These are phyloP conservation scores for Rhizopogon salebrosus DNA, from an alignment of 768 basidiomycete genomes.

Conservation along the genomic window DNA sequence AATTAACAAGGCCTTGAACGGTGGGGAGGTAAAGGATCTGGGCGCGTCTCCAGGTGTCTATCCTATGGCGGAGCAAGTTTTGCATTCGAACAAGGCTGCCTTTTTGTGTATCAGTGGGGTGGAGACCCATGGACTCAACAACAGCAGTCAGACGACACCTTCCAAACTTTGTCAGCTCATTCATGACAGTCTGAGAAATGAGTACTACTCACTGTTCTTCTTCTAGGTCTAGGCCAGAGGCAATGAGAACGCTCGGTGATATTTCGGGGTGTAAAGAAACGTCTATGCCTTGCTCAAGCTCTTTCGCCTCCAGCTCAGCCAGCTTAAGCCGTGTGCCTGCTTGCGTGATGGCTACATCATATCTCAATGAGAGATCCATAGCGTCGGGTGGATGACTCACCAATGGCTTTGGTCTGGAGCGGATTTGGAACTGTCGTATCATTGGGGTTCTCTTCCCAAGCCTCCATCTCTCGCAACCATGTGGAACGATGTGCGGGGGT, in stretches of 20 bases:
- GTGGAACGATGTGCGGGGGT: neutral
- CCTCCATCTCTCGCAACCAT: conserved; percentile 16
- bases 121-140: neutral
- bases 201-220: conserved; percentile 9
- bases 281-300: neutral
- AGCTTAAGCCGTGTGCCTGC: conserved; percentile 14
- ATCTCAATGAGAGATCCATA: neutral
- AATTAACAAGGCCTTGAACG: neutral
- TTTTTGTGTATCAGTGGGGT: neutral
- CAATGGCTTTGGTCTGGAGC: conserved; percentile 5
- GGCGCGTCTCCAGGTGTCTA: neutral
- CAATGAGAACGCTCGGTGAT: conserved; percentile 4
- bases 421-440: conserved; percentile 12
- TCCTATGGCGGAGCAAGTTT: neutral
- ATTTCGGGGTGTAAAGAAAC: neutral
- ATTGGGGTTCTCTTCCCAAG: conserved; percentile 18
- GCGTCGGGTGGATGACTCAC: conserved; percentile 4
- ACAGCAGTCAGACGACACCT: neutral
- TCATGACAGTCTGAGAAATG: conserved; percentile 1
- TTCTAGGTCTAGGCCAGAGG: conserved; percentile 13
- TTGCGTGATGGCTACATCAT: conserved; percentile 6
- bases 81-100: neutral
- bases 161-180: neutral
- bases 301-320: conserved; percentile 16
- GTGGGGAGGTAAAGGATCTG: neutral